A percentile compares a stretch with the other conserved stretches of the same genome.
Evolutionary conservation across 331 rosid genomes (phyloP).

Genomic region (Rhamnella rubrinervis): DNA sequence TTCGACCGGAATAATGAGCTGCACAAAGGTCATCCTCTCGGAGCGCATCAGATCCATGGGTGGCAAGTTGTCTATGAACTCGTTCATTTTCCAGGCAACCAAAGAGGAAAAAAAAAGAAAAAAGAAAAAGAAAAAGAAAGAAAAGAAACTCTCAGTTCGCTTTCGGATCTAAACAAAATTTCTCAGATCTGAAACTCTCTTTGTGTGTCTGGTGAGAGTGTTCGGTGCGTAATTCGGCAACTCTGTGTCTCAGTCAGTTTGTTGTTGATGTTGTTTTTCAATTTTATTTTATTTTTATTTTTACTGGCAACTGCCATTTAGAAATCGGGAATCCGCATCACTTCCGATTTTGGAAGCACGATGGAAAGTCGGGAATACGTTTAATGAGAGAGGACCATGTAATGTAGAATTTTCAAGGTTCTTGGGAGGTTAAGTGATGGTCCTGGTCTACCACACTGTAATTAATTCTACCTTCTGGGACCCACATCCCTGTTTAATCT

Average conservation of each 20-base stretch:
- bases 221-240: conserved; percentile 31
- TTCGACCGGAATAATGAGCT: conserved; percentile 93
- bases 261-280: neutral
- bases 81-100: conserved; percentile 65
- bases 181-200: conserved; percentile 37
- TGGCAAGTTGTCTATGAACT: conserved; percentile 69
- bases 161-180: conserved; percentile 44
- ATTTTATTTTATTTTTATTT: conserved; percentile 11
- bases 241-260: conserved; percentile 25
- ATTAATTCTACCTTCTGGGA: no score
- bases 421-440: no score
- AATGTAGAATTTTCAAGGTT: no score
- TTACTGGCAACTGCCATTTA: conserved; percentile 40
- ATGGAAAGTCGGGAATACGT: neutral
- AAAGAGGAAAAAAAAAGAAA: conserved; percentile 31
- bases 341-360: neutral
- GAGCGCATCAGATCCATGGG: conserved; percentile 99
- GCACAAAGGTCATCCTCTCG: conserved; percentile 95
- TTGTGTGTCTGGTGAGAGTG: conserved; percentile 5
- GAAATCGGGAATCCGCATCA: conserved; percentile 32
- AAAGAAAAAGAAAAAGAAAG: conserved; percentile 25
- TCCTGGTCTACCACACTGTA: no score
- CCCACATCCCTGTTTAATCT: no score
- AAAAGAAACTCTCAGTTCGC: no score
- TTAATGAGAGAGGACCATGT: no score